Evolutionary conservation across 768 basidiomycete genomes (phyloP), one percentile per base, ranked within the genome.

Genomic region (Hortiboletus flavorubellus): DNA sequence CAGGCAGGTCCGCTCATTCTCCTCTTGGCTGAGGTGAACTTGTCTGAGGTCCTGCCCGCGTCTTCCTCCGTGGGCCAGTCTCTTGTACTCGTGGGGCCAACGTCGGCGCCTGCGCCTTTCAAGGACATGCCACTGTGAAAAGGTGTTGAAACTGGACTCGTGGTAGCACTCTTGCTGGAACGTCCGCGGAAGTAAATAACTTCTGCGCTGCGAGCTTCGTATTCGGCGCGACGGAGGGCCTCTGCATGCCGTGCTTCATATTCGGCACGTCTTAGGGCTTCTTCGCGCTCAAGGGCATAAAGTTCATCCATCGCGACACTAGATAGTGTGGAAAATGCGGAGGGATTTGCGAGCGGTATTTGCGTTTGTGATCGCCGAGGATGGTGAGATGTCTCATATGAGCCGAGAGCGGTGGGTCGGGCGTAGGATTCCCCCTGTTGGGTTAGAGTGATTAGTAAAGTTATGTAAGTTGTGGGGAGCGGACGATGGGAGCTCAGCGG

Each of bases 301-400:
- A 98, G 80, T 67, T 97, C 92, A 54, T 92, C 92, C 73, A 95
- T 87, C 3, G 94, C 93, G 18, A 89, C 75, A 31, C 75, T 86
- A 43, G 87, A 87, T 18, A 91, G 71, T 1, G 87, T 78, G n/a
- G 82, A 81, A 63, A 90, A 83, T 3, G 87, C 78, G 34, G 83
- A 70, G 12, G 73, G 69, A 62, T 75, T 71, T 62, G 64, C 63
- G 40, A 47, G 63, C 33, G 55, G 67, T 11, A 60, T 54, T 54
- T 64, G 69, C 1, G 60, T 64, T 34, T 66, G 72, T 15, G 65
- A 63, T 41, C 69, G 64, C 21, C 66, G 68, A 44, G 60, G 64
- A 35, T 66, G 66, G 42, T 66, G 65, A 44, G 68, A 60, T 16
- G 66, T 33, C 51, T 81, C 80, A 60, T 78, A 77, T 42, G 79